Evolutionary conservation across 164 flowering plant genomes (phyloP), one percentile per base, ranked within the genome.

Genomic region (Chloranthus sessilifolius): DNA sequence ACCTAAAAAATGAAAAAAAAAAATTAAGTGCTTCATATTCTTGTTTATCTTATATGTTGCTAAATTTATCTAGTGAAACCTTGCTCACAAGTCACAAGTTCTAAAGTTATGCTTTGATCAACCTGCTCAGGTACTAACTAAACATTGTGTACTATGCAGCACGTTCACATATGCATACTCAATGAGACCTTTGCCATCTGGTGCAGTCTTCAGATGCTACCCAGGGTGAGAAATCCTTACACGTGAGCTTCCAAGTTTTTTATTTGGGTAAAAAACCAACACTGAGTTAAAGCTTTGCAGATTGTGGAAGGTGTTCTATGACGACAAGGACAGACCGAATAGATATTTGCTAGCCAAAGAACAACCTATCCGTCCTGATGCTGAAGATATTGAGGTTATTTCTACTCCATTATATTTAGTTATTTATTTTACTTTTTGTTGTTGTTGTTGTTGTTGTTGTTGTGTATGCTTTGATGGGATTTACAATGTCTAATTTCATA

Each of bases 201-300:
- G 99, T 61, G 99, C 99, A 53, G 91, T 88, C 4, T 86, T 84
- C 46, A 72, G 96, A 63, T 88, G 95, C 61, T 92, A 85, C 74
- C 99, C 99, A 20, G 96, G 85, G 98, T 88, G 68, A 76, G 81
- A 30, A 3, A 50, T 28, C 10, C 36, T 15, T 19, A 15, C 12
- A 25, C 19, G 12, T 22, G 17, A 30, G 20, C 43, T 52, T 16
- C 3, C 10, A 5, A 2, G 31, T 25, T 37, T 17, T 25, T 17
- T 6, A 12, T 51, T 38, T 17, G 4, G n/a, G 25, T 26, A 7
- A 17, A 40, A 17, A 40, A 27, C 31, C 15, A 39, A 40, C 12
- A 24, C 17, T 2, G 3, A 20, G 21, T n/a, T 10, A 21, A 27
- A 27, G 30, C 35, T 59, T 55, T 41, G 43, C 66, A 88, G 99